Base-by-base conservation (phyloP, 352 stramenopile species). In the Phytophthora constricta region DNA sequence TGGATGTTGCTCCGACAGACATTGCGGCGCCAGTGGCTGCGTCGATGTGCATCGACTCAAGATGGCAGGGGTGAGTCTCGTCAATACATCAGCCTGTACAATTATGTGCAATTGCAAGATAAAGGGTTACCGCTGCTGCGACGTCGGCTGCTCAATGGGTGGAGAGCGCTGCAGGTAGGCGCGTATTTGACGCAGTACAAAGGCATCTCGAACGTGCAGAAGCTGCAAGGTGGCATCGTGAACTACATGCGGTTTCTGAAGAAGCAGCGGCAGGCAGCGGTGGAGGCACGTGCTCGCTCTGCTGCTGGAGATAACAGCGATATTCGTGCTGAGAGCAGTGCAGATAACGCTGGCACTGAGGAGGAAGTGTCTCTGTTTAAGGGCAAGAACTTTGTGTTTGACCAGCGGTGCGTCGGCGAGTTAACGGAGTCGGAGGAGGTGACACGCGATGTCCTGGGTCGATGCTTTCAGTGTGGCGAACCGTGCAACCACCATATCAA, bases 331-430 rank as follows among this genome's bases (percentile, higher is more conserved):
- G n/a, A n/a, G n/a, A n/a, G n/a, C n/a, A n/a, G n/a, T n/a, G n/a
- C n/a, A n/a, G n/a, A n/a, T 60, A 37, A 7, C 66, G 33, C 55
- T 55, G 64, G 73, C 71, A 58, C 48, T 2, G 31, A 64, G 13
- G 57, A 74, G 9, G 61, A 66, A 23, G 16, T 64, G 25, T 77
- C 70, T 58, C 31, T 77, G 31, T 77, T 77, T 41, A 77, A 75
- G 49, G 84, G 82, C 22, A 89, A 86, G 58, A 91, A 90, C 65
- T 92, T 91, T 60, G 84, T 92, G 62, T 92, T 91, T 54, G 84
- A 92, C 63, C 84, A 92, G 64, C 84, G 84, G 1, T 90, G 82
- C 51, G 82, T 90, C 22, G 72, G 62, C 2, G 61, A 76, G 13
- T 65, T 77, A 14, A 70, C 49, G 2, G 58, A 64, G 48, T 76